Conservation (phyloP, 129 eudicot species). For the Chrysanthemum seticuspe region DNA sequence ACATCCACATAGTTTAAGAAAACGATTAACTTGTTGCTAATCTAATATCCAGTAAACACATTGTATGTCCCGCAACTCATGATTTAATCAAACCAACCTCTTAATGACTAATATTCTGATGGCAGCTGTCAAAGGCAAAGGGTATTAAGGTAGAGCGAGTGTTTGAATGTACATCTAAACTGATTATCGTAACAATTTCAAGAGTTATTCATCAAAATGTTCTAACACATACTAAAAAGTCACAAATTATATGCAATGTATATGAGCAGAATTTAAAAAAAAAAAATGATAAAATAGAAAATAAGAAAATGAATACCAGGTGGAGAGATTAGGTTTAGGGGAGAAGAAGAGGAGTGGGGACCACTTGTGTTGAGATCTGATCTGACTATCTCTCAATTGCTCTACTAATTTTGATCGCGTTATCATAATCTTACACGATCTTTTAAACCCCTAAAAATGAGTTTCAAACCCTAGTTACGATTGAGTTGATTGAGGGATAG, state of each 20-base stretch:
- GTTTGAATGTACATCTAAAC: too few relatives aligned
- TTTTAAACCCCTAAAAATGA: too few relatives aligned
- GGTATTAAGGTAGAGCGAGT: neutral
- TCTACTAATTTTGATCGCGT: constrained; percentile 81
- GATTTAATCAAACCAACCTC: neutral
- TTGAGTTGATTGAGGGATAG: too few relatives aligned
- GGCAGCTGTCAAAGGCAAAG: neutral
- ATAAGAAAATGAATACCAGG: constrained; percentile 54
- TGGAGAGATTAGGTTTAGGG: constrained; percentile 58
- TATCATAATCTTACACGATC: constrained; percentile 50
- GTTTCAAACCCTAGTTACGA: too few relatives aligned
- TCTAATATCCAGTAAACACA: constrained; percentile 4
- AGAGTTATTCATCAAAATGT: too few relatives aligned
- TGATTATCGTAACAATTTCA: too few relatives aligned
- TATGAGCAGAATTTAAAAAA: neutral
- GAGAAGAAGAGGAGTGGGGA: constrained; percentile 76
- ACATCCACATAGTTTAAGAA: neutral
- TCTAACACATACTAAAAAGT: too few relatives aligned
- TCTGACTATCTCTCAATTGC: constrained; percentile 85
- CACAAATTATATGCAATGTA: too few relatives aligned
- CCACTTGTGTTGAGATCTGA: constrained; percentile 84
- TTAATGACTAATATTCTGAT: neutral
- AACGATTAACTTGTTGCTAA: neutral
- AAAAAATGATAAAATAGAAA: constrained; percentile 5
- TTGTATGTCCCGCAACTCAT: neutral